Evolutionary conservation across 1,284 basidiomycete genomes (phyloP).

Genomic region (Rugiboletus extremiorientalis): DNA sequence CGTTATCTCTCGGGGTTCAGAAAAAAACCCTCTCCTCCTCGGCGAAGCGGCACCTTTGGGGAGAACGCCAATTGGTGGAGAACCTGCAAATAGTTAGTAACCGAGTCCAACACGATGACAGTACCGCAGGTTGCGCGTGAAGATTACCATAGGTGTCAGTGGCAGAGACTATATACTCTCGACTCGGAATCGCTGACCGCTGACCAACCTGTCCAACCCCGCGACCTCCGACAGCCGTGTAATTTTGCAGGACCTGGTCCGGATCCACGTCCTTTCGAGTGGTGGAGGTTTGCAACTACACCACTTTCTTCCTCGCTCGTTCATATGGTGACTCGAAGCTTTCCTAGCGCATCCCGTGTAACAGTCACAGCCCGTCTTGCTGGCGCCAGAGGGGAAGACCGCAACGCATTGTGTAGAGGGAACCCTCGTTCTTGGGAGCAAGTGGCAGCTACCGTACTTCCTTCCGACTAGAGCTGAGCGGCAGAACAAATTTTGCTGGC

Average conservation of each 20-base stretch:
- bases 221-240: neutral
- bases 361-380: neutral
- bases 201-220: neutral
- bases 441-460: neutral
- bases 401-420: neutral
- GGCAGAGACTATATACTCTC: neutral
- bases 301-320: neutral
- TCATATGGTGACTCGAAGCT: neutral
- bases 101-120: neutral
- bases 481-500: neutral
- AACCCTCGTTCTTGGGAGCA: too few species aligned
- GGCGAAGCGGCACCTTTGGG: neutral
- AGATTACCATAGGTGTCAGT: neutral
- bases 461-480: neutral
- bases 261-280: neutral
- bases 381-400: neutral
- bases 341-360: neutral
- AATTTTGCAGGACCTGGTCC: neutral
- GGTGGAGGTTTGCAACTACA: neutral
- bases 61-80: neutral
- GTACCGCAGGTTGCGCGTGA: neutral
- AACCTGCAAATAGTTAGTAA: too few species aligned
- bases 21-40: neutral
- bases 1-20: neutral
- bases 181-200: neutral